phyloP scores from a whole-genome alignment of 2,329 filamentous ascomycete genomes.

The Monosporascus sp. region DNA sequence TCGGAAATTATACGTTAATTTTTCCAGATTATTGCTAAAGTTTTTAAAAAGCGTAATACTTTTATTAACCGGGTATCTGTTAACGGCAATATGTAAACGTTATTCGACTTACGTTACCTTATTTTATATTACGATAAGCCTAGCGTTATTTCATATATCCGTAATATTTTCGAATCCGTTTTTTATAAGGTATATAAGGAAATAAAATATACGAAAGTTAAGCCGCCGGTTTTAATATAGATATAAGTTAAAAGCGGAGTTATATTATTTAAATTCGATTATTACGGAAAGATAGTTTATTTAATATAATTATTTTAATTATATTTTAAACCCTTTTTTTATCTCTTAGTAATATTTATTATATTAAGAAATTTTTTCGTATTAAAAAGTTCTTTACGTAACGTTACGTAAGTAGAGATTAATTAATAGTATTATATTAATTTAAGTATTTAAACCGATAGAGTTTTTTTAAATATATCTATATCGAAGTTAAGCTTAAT shows the following conservation, averaged over 20 bases:
- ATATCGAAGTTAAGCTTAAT: conserved; percentile 93
- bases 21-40: conserved; percentile 73
- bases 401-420: conserved; percentile 51
- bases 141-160: conserved; percentile 82
- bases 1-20: conserved; percentile 90
- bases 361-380: conserved; percentile 97
- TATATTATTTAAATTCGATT: conserved; percentile 84
- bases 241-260: conserved; percentile 92
- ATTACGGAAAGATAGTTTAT: conserved; percentile 87
- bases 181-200: conserved; percentile 78
- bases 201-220: conserved; percentile 73
- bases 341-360: conserved; percentile 91
- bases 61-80: conserved; percentile 74
- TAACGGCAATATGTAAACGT: conserved; percentile 56
- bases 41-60: conserved; percentile 82
- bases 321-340: conserved; percentile 91
- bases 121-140: conserved; percentile 79
- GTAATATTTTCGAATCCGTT: conserved; percentile 72
- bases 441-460: neutral
- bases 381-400: conserved; percentile 94
- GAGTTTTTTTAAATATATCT: conserved; percentile 86
- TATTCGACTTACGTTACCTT: conserved; percentile 77
- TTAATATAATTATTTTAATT: conserved; percentile 96
- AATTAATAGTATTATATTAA: too few species aligned
- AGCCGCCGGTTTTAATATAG: conserved; percentile 86